Evolutionary conservation across 2,329 filamentous ascomycete genomes (phyloP).

Genomic region (Passalora sequoiae): DNA sequence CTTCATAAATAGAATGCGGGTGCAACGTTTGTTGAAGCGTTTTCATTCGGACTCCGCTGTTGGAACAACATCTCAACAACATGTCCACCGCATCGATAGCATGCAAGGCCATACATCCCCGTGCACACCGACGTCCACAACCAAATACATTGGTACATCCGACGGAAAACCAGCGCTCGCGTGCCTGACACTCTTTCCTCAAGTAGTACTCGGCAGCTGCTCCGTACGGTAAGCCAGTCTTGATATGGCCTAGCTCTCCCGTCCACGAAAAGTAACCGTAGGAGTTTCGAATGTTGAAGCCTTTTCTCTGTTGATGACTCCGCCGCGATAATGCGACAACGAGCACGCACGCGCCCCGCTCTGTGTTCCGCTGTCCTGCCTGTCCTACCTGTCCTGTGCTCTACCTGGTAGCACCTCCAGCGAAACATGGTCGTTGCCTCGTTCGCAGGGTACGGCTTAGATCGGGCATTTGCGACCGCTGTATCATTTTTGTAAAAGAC

Average conservation of each 20-base stretch:
- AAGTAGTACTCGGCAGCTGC: not conserved
- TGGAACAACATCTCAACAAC: not conserved
- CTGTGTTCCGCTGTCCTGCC: not conserved
- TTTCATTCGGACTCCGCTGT: not conserved
- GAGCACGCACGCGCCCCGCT: not conserved
- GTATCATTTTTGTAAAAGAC: too few species aligned
- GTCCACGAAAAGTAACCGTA: not conserved
- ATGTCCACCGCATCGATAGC: not conserved
- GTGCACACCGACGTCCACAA: not conserved
- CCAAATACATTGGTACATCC: not conserved
- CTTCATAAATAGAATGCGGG: not conserved
- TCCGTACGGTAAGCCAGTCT: not conserved
- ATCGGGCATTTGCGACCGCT: constrained; percentile 1
- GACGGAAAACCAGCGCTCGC: not conserved
- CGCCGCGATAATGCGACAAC: not conserved
- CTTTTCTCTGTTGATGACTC: not conserved
- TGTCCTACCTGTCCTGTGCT: not conserved
- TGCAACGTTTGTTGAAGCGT: not conserved
- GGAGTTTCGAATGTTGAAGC: too few species aligned
- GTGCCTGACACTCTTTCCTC: not conserved
- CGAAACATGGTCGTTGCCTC: too few species aligned
- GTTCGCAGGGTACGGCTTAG: constrained; percentile 5
- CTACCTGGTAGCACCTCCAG: too few species aligned
- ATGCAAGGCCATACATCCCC: not conserved
- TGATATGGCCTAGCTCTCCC: not conserved